Evolutionary conservation across 1,284 basidiomycete genomes (phyloP).

Genomic region (Cutaneotrichosporon mucoides): DNA sequence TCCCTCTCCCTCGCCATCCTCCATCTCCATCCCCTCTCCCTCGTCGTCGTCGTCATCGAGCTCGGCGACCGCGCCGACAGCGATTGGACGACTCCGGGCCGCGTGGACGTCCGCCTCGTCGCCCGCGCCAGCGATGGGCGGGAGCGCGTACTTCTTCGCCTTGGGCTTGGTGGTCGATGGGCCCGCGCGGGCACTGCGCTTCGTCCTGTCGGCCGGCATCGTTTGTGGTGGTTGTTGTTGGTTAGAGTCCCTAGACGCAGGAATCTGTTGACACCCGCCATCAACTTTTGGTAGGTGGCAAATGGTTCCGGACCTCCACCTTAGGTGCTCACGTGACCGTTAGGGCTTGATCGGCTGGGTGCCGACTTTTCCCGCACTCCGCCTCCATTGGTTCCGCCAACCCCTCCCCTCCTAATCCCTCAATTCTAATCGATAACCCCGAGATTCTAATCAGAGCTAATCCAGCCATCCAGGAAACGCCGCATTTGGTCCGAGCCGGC

Average conservation of each 20-base stretch:
- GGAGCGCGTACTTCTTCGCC: slow-evolving; percentile 1
- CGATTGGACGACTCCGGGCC: not conserved
- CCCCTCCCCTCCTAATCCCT: too few relatives aligned
- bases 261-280: too few relatives aligned
- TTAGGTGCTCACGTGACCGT: not conserved
- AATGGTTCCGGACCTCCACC: not conserved
- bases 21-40: not conserved
- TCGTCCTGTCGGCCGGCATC: slow-evolving; percentile 5
- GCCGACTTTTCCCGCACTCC: too few relatives aligned
- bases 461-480: too few relatives aligned
- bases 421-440: too few relatives aligned
- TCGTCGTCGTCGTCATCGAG: not conserved
- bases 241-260: not conserved
- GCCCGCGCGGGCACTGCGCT: not conserved
- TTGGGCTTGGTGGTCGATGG: not conserved
- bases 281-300: too few relatives aligned
- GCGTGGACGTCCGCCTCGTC: slow-evolving; percentile 9
- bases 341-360: too few relatives aligned
- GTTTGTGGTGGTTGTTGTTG: not conserved
- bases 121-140: slow-evolving; percentile 3
- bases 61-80: not conserved
- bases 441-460: too few relatives aligned
- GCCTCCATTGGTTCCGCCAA: too few relatives aligned
- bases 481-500: too few relatives aligned
- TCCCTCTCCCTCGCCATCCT: not conserved